These are phyloP conservation scores for Colletotrichum tanaceti DNA, from an alignment of 2,329 filamentous ascomycete genomes.

Conservation along the genomic window DNA sequence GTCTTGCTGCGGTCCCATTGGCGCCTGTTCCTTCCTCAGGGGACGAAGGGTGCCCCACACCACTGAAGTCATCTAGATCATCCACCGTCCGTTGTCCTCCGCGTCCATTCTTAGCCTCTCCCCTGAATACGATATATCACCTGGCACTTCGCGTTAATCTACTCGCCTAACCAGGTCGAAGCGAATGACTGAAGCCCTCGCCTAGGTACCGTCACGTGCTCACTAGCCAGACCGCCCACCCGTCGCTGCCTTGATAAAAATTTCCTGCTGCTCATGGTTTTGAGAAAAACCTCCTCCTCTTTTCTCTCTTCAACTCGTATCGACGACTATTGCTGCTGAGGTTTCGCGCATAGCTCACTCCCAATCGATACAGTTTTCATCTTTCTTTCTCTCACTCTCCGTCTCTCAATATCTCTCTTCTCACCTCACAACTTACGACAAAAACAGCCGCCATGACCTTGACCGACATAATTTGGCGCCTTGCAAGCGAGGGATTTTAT, in stretches of 20 bases:
- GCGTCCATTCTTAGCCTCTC: background rate
- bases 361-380: background rate
- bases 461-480: background rate
- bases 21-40: background rate
- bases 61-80: background rate
- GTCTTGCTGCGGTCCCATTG: no score
- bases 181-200: background rate
- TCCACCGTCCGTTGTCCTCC: background rate
- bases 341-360: constrained; percentile 4
- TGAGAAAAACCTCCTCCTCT: constrained; percentile 1
- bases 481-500: background rate
- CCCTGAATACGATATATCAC: background rate
- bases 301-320: constrained; percentile 6
- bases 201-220: constrained; percentile 17
- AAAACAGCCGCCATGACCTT: background rate
- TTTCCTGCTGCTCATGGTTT: background rate
- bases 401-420: background rate
- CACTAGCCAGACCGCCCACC: background rate
- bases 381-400: background rate
- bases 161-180: background rate
- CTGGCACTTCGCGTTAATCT: constrained; percentile 5
- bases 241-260: background rate
- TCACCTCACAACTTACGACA: no score
- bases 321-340: constrained; percentile 6
- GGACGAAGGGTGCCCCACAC: background rate